Evolutionary conservation across 2,329 filamentous ascomycete genomes (phyloP).

Genomic region (Aspergillus aculeatus): DNA sequence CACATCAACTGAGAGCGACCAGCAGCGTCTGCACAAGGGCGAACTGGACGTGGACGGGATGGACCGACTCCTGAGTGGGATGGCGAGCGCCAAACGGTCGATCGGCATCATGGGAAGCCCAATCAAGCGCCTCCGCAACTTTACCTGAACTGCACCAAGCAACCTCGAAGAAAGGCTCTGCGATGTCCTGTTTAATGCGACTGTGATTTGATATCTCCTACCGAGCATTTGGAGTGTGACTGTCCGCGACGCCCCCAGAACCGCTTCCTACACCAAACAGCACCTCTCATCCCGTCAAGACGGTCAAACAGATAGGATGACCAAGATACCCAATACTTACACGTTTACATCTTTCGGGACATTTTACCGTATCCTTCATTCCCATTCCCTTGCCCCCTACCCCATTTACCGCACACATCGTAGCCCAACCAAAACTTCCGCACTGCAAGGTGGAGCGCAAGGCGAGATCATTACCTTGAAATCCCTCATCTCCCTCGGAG

Average conservation of each 20-base stretch:
- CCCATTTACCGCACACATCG: neutral
- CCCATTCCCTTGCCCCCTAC: neutral
- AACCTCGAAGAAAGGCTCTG: too few relatives aligned
- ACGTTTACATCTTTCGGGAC: conserved; percentile 14
- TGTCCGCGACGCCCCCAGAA: neutral
- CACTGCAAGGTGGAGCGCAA: conserved; percentile 55
- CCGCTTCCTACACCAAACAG: neutral
- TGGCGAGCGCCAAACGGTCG: conserved; percentile 35
- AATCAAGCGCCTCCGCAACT: conserved; percentile 38
- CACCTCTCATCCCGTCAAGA: neutral
- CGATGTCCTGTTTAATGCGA: too few relatives aligned
- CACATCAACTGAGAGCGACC: conserved; percentile 34
- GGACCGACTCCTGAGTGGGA: conserved; percentile 46
- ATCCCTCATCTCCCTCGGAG: conserved; percentile 31
- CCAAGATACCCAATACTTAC: conserved; percentile 29
- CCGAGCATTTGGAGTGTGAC: neutral
- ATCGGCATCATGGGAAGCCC: conserved; percentile 37
- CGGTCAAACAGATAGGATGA: conserved; percentile 12
- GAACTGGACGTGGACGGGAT: conserved; percentile 50
- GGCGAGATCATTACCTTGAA: conserved; percentile 53
- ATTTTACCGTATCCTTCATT: conserved; percentile 7
- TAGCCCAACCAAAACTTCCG: conserved; percentile 30
- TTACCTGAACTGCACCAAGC: conserved; percentile 24
- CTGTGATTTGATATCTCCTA: neutral
- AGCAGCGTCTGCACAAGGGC: conserved; percentile 42